A percentile compares a stretch with the other conserved stretches of the same genome.
phyloP scores from a whole-genome alignment of 2,329 filamentous ascomycete genomes.

The Phaeosphaeriaceae sp. region DNA sequence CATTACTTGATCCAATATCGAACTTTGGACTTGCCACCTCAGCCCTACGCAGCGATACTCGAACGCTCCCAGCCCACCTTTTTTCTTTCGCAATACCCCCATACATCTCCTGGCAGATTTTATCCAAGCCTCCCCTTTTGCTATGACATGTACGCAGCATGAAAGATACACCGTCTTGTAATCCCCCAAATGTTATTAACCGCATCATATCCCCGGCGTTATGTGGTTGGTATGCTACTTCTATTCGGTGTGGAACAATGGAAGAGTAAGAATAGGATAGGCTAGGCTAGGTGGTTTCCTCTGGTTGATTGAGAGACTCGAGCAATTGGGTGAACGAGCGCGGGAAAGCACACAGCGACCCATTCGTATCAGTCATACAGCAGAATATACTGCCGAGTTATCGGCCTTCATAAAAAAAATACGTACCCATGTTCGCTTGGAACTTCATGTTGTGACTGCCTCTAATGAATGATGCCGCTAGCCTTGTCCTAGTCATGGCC shows the following conservation, averaged over 20 bases:
- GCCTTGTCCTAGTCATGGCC: slow-evolving; percentile 19
- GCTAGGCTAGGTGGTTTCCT: slow-evolving; percentile 28
- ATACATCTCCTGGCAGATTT: slow-evolving; percentile 16
- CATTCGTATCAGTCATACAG: slow-evolving; percentile 29
- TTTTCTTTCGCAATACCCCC: slow-evolving; percentile 33
- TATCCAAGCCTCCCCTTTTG: slow-evolving; percentile 33
- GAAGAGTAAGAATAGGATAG: slow-evolving; percentile 28
- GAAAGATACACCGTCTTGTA: slow-evolving; percentile 53
- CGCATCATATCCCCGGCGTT: slow-evolving; percentile 53
- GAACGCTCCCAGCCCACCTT: not conserved
- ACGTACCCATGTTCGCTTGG: not conserved
- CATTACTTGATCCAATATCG: slow-evolving; percentile 34
- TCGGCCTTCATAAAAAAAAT: slow-evolving; percentile 14
- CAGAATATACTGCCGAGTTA: slow-evolving; percentile 32
- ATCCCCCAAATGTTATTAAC: slow-evolving; percentile 40
- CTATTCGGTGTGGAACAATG: slow-evolving; percentile 24
- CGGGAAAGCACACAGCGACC: slow-evolving; percentile 11
- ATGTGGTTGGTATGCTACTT: slow-evolving; percentile 36
- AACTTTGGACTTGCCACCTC: slow-evolving; percentile 25
- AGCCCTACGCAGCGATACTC: slow-evolving; percentile 18
- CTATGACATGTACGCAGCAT: slow-evolving; percentile 48
- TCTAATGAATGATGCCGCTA: too few relatives aligned
- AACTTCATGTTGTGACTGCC: slow-evolving; percentile 7
- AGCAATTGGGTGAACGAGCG: slow-evolving; percentile 19
- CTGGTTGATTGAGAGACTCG: slow-evolving; percentile 17